phyloP scores from a whole-genome alignment of 2,329 filamentous ascomycete species.

The Coniochaeta sp. region DNA sequence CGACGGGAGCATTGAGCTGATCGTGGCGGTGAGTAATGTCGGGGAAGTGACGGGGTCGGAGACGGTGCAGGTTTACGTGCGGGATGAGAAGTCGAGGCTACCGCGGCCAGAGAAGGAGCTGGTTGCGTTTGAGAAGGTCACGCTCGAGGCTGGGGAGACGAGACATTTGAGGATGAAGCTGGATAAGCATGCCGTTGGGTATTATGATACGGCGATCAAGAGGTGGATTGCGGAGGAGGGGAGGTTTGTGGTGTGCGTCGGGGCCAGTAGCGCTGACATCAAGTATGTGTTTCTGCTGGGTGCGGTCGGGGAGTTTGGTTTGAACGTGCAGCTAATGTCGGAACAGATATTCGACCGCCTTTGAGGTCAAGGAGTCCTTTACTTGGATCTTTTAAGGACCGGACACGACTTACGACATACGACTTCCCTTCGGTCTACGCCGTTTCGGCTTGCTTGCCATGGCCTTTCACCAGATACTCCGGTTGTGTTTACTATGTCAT shows the following conservation, averaged over 20 bases:
- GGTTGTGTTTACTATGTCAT: no score
- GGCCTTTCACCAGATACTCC: not conserved
- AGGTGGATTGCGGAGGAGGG: conserved; percentile 63
- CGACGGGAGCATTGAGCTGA: conserved; percentile 32
- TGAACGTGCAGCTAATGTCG: conserved; percentile 12
- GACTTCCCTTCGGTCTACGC: not conserved
- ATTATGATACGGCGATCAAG: conserved; percentile 52
- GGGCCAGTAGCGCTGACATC: conserved; percentile 55
- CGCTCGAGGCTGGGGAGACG: conserved; percentile 47
- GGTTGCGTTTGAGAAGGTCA: conserved; percentile 60
- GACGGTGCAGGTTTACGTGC: conserved; percentile 61
- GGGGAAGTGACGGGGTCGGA: conserved; percentile 51
- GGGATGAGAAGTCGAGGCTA: conserved; percentile 55
- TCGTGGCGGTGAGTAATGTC: conserved; percentile 44
- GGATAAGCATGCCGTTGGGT: conserved; percentile 46
- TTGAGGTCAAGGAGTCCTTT: conserved; percentile 57
- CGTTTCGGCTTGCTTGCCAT: not conserved
- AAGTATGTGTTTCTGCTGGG: conserved; percentile 33
- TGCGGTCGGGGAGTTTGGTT: not conserved
- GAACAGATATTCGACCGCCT: conserved; percentile 26
- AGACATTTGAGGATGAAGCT: conserved; percentile 36
- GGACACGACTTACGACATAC: not conserved
- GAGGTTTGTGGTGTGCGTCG: conserved; percentile 51
- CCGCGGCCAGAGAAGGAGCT: conserved; percentile 63
- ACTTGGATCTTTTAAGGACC: conserved; percentile 53